Evolutionary conservation across 75 land plant species (phyloP).

Genomic region (Picea glauca): DNA sequence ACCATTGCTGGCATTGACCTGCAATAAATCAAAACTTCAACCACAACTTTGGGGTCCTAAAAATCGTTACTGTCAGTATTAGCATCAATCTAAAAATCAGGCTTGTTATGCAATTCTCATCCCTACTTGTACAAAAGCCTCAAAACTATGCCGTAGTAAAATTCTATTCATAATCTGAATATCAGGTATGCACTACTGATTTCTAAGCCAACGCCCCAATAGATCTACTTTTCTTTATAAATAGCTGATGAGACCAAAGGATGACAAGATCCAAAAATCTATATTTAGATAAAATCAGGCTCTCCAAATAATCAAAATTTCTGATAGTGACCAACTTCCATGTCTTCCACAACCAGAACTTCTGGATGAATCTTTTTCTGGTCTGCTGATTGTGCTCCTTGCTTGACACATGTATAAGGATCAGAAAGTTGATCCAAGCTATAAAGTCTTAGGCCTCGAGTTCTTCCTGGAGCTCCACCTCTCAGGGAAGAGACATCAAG

Average conservation of each 20-base stretch:
- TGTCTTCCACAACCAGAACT: neutral
- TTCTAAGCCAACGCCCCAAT: neutral
- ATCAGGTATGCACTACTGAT: neutral
- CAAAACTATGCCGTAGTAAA: neutral
- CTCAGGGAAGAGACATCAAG: slow-evolving; percentile 51
- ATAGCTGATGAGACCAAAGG: neutral
- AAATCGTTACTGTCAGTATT: neutral
- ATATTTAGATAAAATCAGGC: neutral
- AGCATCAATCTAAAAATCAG: neutral
- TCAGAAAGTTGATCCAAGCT: slow-evolving; percentile 19
- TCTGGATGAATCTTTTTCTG: neutral
- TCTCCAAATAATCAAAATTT: neutral
- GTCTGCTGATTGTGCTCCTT: neutral
- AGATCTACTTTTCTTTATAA: neutral
- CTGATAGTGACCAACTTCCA: neutral
- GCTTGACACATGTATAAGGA: slow-evolving; percentile 8
- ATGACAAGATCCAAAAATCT: too few species aligned
- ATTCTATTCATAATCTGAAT: neutral
- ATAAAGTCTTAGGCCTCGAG: slow-evolving; percentile 38
- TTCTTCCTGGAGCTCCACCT: slow-evolving; percentile 78
- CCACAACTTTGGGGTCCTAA: neutral
- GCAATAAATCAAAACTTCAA: too few species aligned
- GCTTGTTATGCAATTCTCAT: neutral
- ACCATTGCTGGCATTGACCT: too few species aligned
- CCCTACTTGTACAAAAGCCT: neutral